phyloP scores from a whole-genome alignment of 495 filamentous ascomycete genomes.

The Amphirosellinia nigrospora region DNA sequence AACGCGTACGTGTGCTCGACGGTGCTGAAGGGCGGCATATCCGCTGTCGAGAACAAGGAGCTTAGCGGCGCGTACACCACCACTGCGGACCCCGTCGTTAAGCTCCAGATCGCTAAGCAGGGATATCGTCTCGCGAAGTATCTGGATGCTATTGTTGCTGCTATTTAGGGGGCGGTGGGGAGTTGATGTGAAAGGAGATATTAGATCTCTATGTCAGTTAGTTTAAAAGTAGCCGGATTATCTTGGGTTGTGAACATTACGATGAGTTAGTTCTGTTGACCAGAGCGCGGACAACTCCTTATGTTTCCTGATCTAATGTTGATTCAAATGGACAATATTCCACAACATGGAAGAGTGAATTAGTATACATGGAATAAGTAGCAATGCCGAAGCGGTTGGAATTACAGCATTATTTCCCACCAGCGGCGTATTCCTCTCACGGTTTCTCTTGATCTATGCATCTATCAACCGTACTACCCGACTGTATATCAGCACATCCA shows the following conservation, averaged over 20 bases:
- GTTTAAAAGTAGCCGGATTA: not conserved
- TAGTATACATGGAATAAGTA: too few relatives aligned
- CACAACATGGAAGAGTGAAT: not conserved
- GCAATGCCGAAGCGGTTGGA: too few relatives aligned
- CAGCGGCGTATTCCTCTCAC: not conserved
- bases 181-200: not conserved
- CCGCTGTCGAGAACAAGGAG: constrained; percentile 56
- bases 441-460: not conserved
- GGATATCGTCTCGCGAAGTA: constrained; percentile 56
- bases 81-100: constrained; percentile 56
- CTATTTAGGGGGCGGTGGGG: constrained; percentile 12
- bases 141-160: constrained; percentile 42
- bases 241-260: not conserved
- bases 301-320: not conserved
- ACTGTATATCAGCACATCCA: not conserved
- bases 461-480: not conserved
- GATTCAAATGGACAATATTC: not conserved
- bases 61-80: constrained; percentile 60
- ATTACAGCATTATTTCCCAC: not conserved
- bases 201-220: not conserved
- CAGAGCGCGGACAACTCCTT: not conserved
- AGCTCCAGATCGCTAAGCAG: constrained; percentile 69
- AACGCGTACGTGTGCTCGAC: constrained; percentile 63
- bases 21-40: constrained; percentile 57
- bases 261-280: not conserved